Evolutionary conservation across 1,139 yeast genomes (phyloP).

Genomic region (Hanseniaspora gamundiae): DNA sequence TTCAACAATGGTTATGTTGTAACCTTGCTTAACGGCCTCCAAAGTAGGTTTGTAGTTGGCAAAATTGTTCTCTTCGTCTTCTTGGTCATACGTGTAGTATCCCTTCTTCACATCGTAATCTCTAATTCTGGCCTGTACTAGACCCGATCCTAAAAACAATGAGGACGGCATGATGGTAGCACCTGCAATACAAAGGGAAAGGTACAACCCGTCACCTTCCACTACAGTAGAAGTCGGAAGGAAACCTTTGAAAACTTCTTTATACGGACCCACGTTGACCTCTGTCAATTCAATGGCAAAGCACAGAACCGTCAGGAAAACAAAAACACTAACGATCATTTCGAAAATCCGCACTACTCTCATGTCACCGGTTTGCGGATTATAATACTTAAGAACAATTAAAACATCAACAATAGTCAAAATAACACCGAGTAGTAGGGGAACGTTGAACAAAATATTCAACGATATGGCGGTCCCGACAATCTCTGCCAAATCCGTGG

Average conservation of each 20-base stretch:
- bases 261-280: conserved; percentile 29
- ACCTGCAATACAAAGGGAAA: conserved; percentile 65
- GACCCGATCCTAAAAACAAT: conserved; percentile 59
- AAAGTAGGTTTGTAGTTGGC: conserved; percentile 48
- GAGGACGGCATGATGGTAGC: conserved; percentile 84
- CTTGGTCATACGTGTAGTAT: conserved; percentile 9
- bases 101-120: conserved; percentile 43
- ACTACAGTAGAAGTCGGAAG: conserved; percentile 45
- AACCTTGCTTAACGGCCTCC: conserved; percentile 53
- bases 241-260: conserved; percentile 40
- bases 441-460: conserved; percentile 55
- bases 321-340: conserved; percentile 48
- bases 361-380: conserved; percentile 62
- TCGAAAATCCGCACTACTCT: conserved; percentile 57
- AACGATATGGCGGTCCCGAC: conserved; percentile 72
- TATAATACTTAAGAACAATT: conserved; percentile 54
- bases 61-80: conserved; percentile 18
- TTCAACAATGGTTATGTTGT: conserved; percentile 54
- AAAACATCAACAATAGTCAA: conserved; percentile 64
- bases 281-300: conserved; percentile 50
- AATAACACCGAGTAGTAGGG: conserved; percentile 53
- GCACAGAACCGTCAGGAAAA: conserved; percentile 52
- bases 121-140: conserved; percentile 61
- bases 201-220: conserved; percentile 48
- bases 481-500: conserved; percentile 74